Evolutionary conservation across 495 filamentous ascomycete genomes (phyloP).

Genomic region (Evernia prunastri): DNA sequence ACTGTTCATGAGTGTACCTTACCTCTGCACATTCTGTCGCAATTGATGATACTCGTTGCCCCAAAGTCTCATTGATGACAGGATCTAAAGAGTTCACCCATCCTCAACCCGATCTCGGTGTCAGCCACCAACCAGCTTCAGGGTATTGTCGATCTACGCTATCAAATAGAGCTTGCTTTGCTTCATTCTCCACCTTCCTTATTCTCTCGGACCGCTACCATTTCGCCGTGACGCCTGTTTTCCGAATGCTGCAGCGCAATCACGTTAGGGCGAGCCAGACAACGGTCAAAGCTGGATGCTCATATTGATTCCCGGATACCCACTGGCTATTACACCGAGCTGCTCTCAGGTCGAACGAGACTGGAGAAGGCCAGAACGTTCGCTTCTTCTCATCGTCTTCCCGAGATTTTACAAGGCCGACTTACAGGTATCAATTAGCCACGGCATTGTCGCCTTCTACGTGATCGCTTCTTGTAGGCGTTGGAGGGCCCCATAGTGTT

Average conservation of each 20-base stretch:
- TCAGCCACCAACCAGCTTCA: constrained; percentile 8
- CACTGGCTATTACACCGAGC: background rate
- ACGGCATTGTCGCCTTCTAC: constrained; percentile 1
- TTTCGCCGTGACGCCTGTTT: background rate
- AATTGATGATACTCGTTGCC: background rate
- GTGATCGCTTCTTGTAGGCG: constrained; percentile 1
- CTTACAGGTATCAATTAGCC: background rate
- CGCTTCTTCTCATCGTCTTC: background rate
- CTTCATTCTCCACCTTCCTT: background rate
- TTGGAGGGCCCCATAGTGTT: background rate
- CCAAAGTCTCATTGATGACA: background rate
- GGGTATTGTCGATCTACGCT: constrained; percentile 3
- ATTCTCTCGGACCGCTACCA: background rate
- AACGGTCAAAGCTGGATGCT: constrained; percentile 5
- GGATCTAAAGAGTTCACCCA: background rate
- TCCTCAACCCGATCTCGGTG: background rate
- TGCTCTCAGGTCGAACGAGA: background rate
- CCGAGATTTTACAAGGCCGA: background rate
- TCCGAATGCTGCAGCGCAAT: constrained; percentile 7
- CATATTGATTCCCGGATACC: constrained; percentile 1
- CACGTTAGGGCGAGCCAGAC: background rate
- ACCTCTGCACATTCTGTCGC: background rate
- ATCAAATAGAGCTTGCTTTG: constrained; percentile 9
- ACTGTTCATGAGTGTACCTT: background rate
- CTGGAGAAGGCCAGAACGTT: background rate